Evolutionary conservation across 352 stramenopile genomes (phyloP).

Genomic region (Pelagophyceae sp.): DNA sequence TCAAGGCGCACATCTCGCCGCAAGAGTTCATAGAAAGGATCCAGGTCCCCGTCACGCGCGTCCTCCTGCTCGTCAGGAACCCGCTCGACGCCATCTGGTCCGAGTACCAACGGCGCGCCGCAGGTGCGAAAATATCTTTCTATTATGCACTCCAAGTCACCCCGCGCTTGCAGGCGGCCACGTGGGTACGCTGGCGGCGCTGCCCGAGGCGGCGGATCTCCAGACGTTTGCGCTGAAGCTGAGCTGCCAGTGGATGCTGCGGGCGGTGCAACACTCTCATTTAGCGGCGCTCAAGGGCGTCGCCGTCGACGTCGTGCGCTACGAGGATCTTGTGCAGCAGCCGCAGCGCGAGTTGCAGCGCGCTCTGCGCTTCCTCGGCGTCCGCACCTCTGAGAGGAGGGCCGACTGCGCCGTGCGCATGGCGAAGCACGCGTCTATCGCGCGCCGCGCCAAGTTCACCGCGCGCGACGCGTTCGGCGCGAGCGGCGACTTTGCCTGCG

Average conservation of each 20-base stretch:
- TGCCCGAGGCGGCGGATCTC: neutral
- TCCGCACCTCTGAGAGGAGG: neutral
- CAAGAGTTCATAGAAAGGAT: slow-evolving; percentile 9
- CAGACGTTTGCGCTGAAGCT: neutral
- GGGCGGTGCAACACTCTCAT: neutral
- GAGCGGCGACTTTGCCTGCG: neutral
- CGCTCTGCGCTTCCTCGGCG: neutral
- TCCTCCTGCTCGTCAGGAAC: slow-evolving; percentile 29
- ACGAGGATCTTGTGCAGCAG: neutral
- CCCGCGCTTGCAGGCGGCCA: no score
- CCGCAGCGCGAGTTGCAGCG: neutral
- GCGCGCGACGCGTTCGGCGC: neutral
- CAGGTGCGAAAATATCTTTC: no score
- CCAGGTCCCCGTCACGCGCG: neutral
- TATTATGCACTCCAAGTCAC: no score
- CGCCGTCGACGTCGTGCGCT: neutral
- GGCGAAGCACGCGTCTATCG: neutral
- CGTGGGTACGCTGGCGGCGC: neutral
- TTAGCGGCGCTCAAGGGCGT: neutral
- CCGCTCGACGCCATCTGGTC: slow-evolving; percentile 33
- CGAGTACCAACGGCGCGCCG: slow-evolving; percentile 28
- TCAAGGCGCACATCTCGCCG: slow-evolving; percentile 28
- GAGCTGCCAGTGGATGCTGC: slow-evolving; percentile 9
- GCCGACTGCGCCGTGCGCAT: neutral
- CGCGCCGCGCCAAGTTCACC: neutral